A percentile compares a stretch with the other conserved stretches of the same genome.
These are phyloP conservation scores for Aphanomyces stellatus DNA, from an alignment of 352 stramenopile genomes.

Conservation along the genomic window DNA sequence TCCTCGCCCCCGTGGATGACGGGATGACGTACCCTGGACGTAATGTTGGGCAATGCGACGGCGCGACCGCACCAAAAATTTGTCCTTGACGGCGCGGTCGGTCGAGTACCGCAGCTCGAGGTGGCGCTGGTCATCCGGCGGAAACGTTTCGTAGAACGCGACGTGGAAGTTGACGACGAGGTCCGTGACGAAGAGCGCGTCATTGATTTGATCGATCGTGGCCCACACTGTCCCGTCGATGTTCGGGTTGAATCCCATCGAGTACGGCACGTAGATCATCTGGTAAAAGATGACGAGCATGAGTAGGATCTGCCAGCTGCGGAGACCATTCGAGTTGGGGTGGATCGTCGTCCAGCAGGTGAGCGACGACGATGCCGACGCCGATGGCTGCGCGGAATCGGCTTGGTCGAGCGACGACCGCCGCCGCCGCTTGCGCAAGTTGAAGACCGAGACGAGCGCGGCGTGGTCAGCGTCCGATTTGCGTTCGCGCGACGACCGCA, in stretches of 20 bases:
- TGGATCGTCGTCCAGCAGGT: background rate
- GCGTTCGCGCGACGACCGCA: background rate
- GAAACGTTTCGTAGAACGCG: background rate
- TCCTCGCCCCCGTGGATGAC: too few relatives aligned
- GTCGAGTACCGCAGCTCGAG: conserved; percentile 20
- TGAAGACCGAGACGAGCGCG: conserved; percentile 4
- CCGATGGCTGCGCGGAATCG: background rate
- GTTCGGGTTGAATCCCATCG: conserved; percentile 27
- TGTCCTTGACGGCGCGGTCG: conserved; percentile 29
- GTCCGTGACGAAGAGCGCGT: conserved; percentile 31
- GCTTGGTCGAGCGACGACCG: background rate
- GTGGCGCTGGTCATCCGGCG: conserved; percentile 14
- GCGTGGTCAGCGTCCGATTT: background rate
- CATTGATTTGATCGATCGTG: conserved; percentile 16
- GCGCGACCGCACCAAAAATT: conserved; percentile 28
- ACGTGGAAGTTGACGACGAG: conserved; percentile 35
- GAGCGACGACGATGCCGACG: background rate
- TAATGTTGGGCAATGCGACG: conserved; percentile 32
- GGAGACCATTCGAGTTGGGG: conserved; percentile 24
- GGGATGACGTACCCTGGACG: conserved; percentile 14
- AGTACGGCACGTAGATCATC: conserved; percentile 31
- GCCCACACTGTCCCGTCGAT: conserved; percentile 2
- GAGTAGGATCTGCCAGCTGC: conserved; percentile 23
- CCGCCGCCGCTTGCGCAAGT: background rate
- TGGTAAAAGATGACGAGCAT: conserved; percentile 27